Evolutionary conservation across 2,329 filamentous ascomycete species (phyloP), one percentile per base, ranked within the genome.

Genomic region (Coniochaeta prunicola): DNA sequence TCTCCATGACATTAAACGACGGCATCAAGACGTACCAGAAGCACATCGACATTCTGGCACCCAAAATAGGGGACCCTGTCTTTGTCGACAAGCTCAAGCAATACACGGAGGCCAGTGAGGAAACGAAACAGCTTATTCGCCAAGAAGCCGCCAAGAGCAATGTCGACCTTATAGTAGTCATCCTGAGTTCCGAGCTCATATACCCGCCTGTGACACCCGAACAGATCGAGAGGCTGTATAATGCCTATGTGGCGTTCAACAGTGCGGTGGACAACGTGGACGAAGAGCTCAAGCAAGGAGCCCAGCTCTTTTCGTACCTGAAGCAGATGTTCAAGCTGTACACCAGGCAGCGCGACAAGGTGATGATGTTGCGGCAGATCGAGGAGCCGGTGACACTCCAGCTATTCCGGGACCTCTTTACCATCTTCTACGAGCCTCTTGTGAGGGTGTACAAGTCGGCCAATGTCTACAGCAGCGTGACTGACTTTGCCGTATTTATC

Each of bases 391-490:
- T 93, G n/a, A 97, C 94, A 0, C 80, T 99, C n/a, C 89, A 96
- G 70, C 82, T 99, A 30, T 94, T 99, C 81, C 86, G 92, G 54
- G 94, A 99, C 68, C 81, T 99, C 26, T 97, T 99, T 72, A 96
- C 92, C 34, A 97, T 99, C 70, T 99, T 99, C 77, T 99, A 99
- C 74, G 94, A 99, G 71, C 94, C 94, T 0, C 85, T 99, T 24
- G 91, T 99, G 17, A 85, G 94, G 54, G 94, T 99, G 0, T 99
- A 99, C 80, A 99, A 97, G 76, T 96, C 92, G 21, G 94, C 94
- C 64, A 99, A 97, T 67, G 93, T 99, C 28, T 97, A 97, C 80
- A 94, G 87, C 77, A 96, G 90, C 69, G 93, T 99, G 61, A 97
- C 93, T 0, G 94, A 99, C 73, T 97, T 99, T 76, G 90, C 93